Evolutionary conservation across 495 filamentous ascomycete genomes (phyloP).

Genomic region (Rhypophila decipiens): DNA sequence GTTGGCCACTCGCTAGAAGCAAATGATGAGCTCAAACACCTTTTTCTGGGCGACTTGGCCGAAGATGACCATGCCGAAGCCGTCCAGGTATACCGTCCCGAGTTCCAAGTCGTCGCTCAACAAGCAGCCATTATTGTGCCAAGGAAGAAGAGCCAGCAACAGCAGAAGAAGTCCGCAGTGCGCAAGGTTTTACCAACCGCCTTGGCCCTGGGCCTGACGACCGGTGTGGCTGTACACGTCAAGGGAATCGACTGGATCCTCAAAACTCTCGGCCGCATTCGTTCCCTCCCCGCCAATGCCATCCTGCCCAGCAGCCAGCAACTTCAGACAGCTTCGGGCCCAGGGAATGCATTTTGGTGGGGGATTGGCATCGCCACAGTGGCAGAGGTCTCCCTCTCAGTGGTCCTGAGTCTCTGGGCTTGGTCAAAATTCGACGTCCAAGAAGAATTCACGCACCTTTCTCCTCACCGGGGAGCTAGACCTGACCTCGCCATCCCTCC

Average conservation of each 20-base stretch:
- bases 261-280: not conserved
- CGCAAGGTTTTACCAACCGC: not conserved
- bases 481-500: not conserved
- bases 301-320: not conserved
- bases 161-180: slow-evolving; percentile 15
- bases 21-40: slow-evolving; percentile 21
- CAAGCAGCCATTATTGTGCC: slow-evolving; percentile 13
- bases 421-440: slow-evolving; percentile 14
- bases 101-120: slow-evolving; percentile 5
- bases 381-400: slow-evolving; percentile 5
- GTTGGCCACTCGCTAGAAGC: slow-evolving; percentile 54
- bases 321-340: not conserved
- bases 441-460: slow-evolving; percentile 12
- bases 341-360: slow-evolving; percentile 3
- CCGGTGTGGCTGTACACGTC: slow-evolving; percentile 4
- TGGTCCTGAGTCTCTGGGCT: slow-evolving; percentile 4
- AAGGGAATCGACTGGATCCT: slow-evolving; percentile 3
- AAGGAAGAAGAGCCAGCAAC: slow-evolving; percentile 23
- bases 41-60: slow-evolving; percentile 19
- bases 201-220: slow-evolving; percentile 10
- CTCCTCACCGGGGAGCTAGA: not conserved
- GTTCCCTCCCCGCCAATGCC: not conserved
- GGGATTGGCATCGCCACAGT: slow-evolving; percentile 12
- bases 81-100: slow-evolving; percentile 11
- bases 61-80: slow-evolving; percentile 13